These are phyloP conservation scores for Teratosphaeria destructans DNA, from an alignment of 2,329 filamentous ascomycete genomes.

Conservation along the genomic window DNA sequence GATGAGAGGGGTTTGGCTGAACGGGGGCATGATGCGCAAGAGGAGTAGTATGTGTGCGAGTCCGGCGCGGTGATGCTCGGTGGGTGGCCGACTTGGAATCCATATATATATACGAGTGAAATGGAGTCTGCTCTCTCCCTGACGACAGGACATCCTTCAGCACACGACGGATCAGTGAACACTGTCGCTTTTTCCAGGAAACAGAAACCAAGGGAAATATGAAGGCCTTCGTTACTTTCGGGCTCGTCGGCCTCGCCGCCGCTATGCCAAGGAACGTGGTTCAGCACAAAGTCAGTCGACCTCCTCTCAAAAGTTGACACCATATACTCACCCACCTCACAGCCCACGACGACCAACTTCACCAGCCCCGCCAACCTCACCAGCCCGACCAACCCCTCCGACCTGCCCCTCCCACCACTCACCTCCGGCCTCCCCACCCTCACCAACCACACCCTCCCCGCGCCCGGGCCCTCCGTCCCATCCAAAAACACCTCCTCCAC, in stretches of 20 bases:
- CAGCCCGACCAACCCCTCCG: neutral
- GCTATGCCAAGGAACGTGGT: neutral
- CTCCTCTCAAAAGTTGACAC: neutral
- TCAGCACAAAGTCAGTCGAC: neutral
- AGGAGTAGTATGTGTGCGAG: too few species aligned
- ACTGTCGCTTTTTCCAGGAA: neutral
- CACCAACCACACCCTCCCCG: neutral
- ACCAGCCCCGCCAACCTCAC: neutral
- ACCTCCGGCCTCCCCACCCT: neutral
- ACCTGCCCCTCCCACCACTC: neutral
- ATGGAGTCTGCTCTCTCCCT: too few species aligned
- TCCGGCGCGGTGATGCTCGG: too few species aligned
- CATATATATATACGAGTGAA: too few species aligned
- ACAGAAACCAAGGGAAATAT: neutral
- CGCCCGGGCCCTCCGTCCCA: too few species aligned
- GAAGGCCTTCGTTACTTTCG: neutral
- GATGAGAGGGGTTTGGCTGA: too few species aligned
- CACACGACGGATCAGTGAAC: too few species aligned
- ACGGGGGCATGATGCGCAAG: too few species aligned
- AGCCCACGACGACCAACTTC: neutral
- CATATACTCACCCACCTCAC: neutral
- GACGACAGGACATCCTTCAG: too few species aligned
- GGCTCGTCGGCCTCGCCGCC: neutral
- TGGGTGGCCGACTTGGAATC: too few species aligned
- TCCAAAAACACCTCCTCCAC: neutral